Evolutionary conservation across 2,329 filamentous ascomycete genomes (phyloP), one percentile per base, ranked within the genome.

Genomic region (Hypoxylon sp.): DNA sequence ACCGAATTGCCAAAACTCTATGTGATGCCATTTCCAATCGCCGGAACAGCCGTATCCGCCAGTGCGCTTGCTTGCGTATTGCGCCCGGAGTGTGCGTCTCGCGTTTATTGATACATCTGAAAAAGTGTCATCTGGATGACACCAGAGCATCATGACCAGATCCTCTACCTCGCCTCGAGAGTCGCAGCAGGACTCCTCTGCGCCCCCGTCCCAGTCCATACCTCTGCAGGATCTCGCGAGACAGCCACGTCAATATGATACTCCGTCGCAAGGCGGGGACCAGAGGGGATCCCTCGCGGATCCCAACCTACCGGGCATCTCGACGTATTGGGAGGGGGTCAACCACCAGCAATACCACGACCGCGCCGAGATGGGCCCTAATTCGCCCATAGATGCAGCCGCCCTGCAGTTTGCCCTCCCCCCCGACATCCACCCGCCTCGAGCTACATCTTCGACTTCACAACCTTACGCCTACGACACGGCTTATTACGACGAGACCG

Each of bases 141-240:
- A 74, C 61, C 59, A 85, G 83, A 82, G 79, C 82, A 78, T 59
- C 60, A 76, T 76, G 75, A 71, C 69, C 48, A 74, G 77, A 67
- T 68, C 69, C 57, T 64, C 74, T 54, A 70, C 69, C 56, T 81
- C 81, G 70, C 78, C 80, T 54, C 73, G 80, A 81, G 70, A 77
- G 43, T 62, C 80, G 52, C 77, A 81, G 61, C 77, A 80, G 65
- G 79, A 80, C 68, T 78, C 79, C 65, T 80, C 84, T 26, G 78
- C 79, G 47, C 75, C 77, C 37, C 69, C 72, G 60, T 80, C 82
- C 62, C 85, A 85, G 72, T 89, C 89, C 65, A 94, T 95, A 79
- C 91, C 90, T 62, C 81, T 94, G 61, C 89, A 89, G 76, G 86
- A 89, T 70, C 80, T 91, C 51, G 66, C 64, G 28, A 64, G 57